Evolutionary conservation across 2,329 filamentous ascomycete genomes (phyloP).

Genomic region (Phoma sp.): DNA sequence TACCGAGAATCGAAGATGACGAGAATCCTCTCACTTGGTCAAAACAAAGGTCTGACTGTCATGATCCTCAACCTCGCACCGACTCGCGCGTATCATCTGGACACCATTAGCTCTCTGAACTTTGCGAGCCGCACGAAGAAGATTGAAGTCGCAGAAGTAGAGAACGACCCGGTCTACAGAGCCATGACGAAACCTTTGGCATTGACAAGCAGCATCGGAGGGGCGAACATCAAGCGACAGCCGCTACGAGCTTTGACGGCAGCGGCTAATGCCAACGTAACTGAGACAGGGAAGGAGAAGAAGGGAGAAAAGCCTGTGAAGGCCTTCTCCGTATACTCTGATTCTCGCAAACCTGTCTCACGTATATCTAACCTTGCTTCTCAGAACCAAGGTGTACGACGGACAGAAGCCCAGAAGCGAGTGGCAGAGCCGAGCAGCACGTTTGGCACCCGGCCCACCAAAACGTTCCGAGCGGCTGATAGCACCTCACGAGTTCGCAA

Average conservation of each 20-base stretch:
- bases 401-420: conserved; percentile 54
- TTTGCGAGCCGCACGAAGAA: conserved; percentile 95
- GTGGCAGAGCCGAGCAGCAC: conserved; percentile 48
- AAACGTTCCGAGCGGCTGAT: conserved; percentile 47
- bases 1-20: conserved; percentile 99
- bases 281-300: conserved; percentile 58
- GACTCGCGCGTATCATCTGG: conserved; percentile 88
- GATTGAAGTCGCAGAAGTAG: conserved; percentile 92
- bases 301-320: conserved; percentile 75
- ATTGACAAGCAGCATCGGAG: conserved; percentile 41
- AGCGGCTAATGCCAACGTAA: conserved; percentile 74
- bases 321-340: conserved; percentile 85
- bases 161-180: conserved; percentile 87
- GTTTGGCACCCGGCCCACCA: conserved; percentile 48
- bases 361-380: conserved; percentile 38
- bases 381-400: conserved; percentile 44
- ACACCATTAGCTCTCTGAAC: conserved; percentile 91
- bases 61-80: conserved; percentile 97
- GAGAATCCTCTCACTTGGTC: conserved; percentile 85
- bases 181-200: conserved; percentile 49
- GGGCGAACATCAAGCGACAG: conserved; percentile 65
- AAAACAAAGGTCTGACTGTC: conserved; percentile 93
- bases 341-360: conserved; percentile 52
- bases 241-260: conserved; percentile 79
- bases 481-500: conserved; percentile 37